A percentile compares a stretch with the other conserved stretches of the same genome.
Conservation (phyloP, 2,329 filamentous ascomycete genomes). For the Trichoderma sp. region DNA sequence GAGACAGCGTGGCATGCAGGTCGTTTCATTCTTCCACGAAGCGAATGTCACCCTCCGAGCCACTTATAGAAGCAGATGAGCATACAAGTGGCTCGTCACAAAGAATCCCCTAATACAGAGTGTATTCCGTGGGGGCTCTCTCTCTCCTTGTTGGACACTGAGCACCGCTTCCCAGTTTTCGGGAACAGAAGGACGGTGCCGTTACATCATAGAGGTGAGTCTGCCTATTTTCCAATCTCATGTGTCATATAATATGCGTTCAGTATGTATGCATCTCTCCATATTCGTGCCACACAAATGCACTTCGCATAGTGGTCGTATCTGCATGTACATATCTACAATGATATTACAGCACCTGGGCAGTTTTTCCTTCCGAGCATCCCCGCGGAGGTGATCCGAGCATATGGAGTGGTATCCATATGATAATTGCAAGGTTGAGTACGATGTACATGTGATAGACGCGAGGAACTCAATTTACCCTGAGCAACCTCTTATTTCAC, state of each 20-base stretch:
- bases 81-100: neutral
- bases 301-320: neutral
- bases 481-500: neutral
- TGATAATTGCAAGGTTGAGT: neutral
- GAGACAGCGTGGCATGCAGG: conserved; percentile 20
- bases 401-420: neutral
- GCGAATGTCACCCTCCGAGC: neutral
- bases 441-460: neutral
- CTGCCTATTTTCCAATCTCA: neutral
- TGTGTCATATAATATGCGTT: neutral
- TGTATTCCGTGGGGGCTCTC: neutral
- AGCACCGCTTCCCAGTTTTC: neutral
- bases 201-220: neutral
- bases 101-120: neutral
- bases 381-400: neutral
- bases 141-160: neutral
- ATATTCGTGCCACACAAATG: neutral
- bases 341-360: neutral
- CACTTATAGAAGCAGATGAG: neutral
- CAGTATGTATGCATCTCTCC: neutral
- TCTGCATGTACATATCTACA: neutral
- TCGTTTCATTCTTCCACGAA: neutral
- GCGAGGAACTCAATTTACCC: neutral
- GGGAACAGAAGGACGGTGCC: neutral
- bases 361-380: neutral